Percentiles rank a stretch among this genome's conserved stretches.
phyloP scores from a whole-genome alignment of 805 yeast genomes.

The Metschnikowia bowlesiae region DNA sequence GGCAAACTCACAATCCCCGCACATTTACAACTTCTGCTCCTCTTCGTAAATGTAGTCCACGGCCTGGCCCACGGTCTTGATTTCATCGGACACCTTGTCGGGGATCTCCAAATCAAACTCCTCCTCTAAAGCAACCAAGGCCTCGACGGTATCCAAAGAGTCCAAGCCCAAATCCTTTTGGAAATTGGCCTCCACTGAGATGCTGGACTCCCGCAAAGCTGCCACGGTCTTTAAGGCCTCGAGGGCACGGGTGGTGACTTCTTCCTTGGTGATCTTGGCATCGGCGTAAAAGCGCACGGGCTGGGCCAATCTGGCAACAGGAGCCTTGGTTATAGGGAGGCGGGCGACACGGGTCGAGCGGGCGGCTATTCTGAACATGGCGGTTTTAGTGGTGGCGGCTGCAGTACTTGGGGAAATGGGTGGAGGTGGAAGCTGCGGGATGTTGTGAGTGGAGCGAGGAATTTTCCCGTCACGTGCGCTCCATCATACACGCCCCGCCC shows the following conservation, averaged over 20 bases:
- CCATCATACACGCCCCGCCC: not conserved
- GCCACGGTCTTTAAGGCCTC: conserved; percentile 65
- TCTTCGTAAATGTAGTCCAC: conserved; percentile 77
- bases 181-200: conserved; percentile 48
- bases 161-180: conserved; percentile 81
- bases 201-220: conserved; percentile 42
- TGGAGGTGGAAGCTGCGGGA: not conserved
- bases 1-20: not conserved
- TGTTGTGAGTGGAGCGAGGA: not conserved
- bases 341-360: conserved; percentile 31
- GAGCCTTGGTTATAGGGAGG: conserved; percentile 30
- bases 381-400: not conserved
- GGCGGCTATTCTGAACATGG: conserved; percentile 54
- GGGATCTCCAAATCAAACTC: conserved; percentile 77
- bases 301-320: conserved; percentile 16
- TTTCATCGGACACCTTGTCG: conserved; percentile 88
- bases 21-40: conserved; percentile 37
- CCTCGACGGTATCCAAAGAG: conserved; percentile 92
- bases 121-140: conserved; percentile 85
- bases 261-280: conserved; percentile 66
- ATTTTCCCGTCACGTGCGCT: not conserved
- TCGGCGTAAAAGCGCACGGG: conserved; percentile 54
- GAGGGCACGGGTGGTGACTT: conserved; percentile 75
- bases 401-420: no score
- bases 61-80: conserved; percentile 91